Base-by-base conservation (phyloP, 1,284 basidiomycete species). In the Cerioporus squamosus region DNA sequence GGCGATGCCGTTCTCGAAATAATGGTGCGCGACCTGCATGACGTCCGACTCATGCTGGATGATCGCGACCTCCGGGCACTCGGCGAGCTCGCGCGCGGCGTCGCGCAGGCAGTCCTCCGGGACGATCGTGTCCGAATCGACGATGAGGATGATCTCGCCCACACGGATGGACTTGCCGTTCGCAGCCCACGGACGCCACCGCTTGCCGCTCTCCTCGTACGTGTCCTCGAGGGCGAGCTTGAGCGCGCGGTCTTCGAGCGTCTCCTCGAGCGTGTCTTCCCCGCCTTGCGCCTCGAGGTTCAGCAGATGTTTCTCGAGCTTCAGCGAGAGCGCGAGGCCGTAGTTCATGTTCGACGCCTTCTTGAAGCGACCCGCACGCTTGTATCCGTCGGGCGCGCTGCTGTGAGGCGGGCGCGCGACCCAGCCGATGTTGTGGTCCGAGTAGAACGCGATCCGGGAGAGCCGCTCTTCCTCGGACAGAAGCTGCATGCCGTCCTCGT, bases 41-140 rank as follows among this genome's bases (percentile, higher is more conserved):
- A 93, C 90, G 65, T 91, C 89, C 18, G 88, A 91, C 66, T 91
- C 90, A 70, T 93, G 91, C 70, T 93, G 91, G 53, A 95, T 87
- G 72, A 94, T 91, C 2, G 85, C 92, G 33, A 94, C 83, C 49
- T 94, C 90, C 3, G 90, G 91, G 62, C 82, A 86, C 71, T 90
- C 87, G 2, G 81, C 77, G 67, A 94, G 82, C 71, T 95, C 93
- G 24, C 88, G 84, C 2, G 90, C 92, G 1, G 93, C 92, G 73
- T 94, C 93, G 53, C 90, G 81, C 69, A 95, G 85, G 70, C 91
- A 95, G 70, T 94, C 93, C 75, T 89, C 88, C 2, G 92, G 93
- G 0, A 95, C 91, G 57, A 93, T 75, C n/a, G 93, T 95, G 74
- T 94, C 92, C 4, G 90, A 88, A 68, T 94, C 91, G 64, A 92